Evolutionary conservation across 345 rosid genomes (phyloP), one percentile per base, ranked within the genome.

Genomic region (Citrus unshiu): DNA sequence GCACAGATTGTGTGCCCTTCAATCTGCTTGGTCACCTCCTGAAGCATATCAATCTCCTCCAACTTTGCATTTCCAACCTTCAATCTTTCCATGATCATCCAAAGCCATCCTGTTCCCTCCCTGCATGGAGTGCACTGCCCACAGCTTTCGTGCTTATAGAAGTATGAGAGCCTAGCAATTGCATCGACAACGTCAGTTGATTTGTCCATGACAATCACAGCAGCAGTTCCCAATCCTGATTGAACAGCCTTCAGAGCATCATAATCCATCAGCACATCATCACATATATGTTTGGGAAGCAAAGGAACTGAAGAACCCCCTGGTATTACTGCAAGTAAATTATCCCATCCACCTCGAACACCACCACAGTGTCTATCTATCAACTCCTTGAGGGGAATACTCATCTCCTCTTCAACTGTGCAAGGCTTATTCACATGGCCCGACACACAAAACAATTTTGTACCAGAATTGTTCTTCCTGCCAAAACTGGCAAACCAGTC

Each of bases 401-500:
- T 93, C 98, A 95, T 92, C 87, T 95, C 98, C 85, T 93, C 97
- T 88, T 95, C 98, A 18, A 95, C 95, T 0, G 99, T 95, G 85
- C 97, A 93, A 39, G 98, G 98, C 84, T 90, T 92, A 86, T 95
- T 93, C 80, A 95, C 97, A 82, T 95, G 99, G 67, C 98, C 97
- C 0, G 99, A 93, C 63, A 95, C 82, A 9, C 99, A 95, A 66
- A 86, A 95, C 78, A 93, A 82, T 79, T 93, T 93, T 60, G 98
- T 93, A 68, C 98, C 98, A 14, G 98, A 78, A 85, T 95, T 95
- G 78, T 95, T 93, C 85, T 93, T 95, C 88, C 98, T 85, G 64
- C 99, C 99, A 68, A 96, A 96, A 84, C 99, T 92, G n/a, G 98
- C 89, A 88, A 96, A 94, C 98, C 99, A 93, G 75, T 96, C 98